Evolutionary conservation across 345 rosid genomes (phyloP), one percentile per base, ranked within the genome.

Genomic region (Mangifera indica): DNA sequence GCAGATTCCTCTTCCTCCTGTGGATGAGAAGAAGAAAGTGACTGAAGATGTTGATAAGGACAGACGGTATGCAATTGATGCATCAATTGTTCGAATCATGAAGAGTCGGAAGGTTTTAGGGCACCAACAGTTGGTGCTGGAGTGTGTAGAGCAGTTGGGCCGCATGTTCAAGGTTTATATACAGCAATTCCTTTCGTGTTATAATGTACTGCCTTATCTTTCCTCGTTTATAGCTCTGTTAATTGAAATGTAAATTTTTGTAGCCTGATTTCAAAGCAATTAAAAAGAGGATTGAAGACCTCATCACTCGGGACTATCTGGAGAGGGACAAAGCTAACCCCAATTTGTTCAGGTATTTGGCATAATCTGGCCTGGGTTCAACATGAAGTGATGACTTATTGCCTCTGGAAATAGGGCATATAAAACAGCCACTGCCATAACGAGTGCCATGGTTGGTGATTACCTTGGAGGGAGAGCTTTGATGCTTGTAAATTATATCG

Each of bases 41-140:
- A 72, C 79, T 51, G 89, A 89, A 82, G 89, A 86, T 69, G 87
- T 87, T 21, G 86, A 83, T 55, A 86, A 86, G 65, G 92, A 83
- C 69, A 78, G 92, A 61, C 79, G 78, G 11, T 73, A 72, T 68
- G 79, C 80, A 4, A 81, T 83, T 34, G 86, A 81, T 21, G 82
- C 88, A 9, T 78, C 88, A 12, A 66, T 83, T 55, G 82, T 83
- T 71, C 81, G 85, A 11, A 85, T 85, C 46, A 83, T 85, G 88
- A 83, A 85, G 80, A 88, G 44, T 82, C 82, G 13, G 53, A 85
- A 85, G 69, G 77, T 77, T 20, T 75, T 83, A 60, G 81, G 82
- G 20, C 65, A 83, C 59, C 88, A 83, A n/a, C 83, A 83, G 61
- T 59, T 85, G 60, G 73, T 83, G 13, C 34, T 70, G 55, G 84